Conservation (phyloP, 2,329 filamentous ascomycete species). For the Alternaria sp. region DNA sequence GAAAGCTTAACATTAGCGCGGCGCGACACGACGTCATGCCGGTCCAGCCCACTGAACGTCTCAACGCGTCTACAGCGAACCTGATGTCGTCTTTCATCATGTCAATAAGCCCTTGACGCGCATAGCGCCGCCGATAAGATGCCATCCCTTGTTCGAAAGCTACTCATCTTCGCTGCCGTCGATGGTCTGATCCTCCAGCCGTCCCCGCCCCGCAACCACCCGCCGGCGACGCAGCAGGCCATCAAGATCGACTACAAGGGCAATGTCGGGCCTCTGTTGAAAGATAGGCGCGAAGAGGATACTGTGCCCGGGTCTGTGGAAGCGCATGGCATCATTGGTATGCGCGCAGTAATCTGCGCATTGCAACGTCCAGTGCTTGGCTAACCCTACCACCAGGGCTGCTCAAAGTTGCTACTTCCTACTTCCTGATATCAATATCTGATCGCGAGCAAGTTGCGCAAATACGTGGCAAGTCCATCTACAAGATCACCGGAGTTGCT, state of each 20-base stretch:
- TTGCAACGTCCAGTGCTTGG: not conserved
- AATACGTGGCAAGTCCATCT: conserved; percentile 81
- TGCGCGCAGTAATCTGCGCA: conserved; percentile 2
- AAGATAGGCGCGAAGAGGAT: conserved; percentile 51
- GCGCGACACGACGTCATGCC: conserved; percentile 14
- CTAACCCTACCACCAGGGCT: conserved; percentile 68
- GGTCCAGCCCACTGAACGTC: conserved; percentile 3
- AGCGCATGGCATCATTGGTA: conserved; percentile 66
- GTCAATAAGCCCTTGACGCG: conserved; percentile 12
- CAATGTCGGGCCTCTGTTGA: conserved; percentile 60
- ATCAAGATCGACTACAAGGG: conserved; percentile 76
- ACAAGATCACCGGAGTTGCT: conserved; percentile 86
- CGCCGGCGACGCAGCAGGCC: conserved; percentile 62
- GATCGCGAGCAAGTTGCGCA: conserved; percentile 88
- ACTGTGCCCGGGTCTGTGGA: conserved; percentile 55
- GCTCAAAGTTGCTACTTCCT: conserved; percentile 79
- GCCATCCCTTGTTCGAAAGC: conserved; percentile 80
- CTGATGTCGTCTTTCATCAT: conserved; percentile 6
- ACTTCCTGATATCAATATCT: conserved; percentile 87
- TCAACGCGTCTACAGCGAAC: conserved; percentile 5
- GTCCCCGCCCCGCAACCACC: conserved; percentile 64
- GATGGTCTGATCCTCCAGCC: conserved; percentile 86
- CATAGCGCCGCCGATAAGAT: conserved; percentile 56
- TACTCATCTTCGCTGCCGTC: conserved; percentile 79
- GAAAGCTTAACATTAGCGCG: conserved; percentile 3